These are phyloP conservation scores for Rhamnella rubrinervis DNA, from an alignment of 331 rosid species.

Conservation along the genomic window DNA sequence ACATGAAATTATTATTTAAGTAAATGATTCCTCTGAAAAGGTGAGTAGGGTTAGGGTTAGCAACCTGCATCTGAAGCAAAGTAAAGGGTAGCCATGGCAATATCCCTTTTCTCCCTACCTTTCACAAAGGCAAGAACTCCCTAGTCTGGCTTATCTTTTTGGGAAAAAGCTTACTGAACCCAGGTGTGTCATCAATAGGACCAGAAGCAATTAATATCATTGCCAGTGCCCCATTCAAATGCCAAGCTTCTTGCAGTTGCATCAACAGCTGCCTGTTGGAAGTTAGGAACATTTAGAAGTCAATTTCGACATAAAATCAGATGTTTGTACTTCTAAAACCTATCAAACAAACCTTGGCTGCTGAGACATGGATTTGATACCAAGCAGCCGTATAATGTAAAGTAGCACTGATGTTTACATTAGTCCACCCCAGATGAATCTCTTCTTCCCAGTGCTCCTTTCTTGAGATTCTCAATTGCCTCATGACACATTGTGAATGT, in stretches of 20 bases:
- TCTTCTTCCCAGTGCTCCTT: too few species aligned
- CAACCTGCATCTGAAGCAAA: constrained; percentile 88
- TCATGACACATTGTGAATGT: constrained; percentile 94
- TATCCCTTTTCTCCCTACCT: constrained; percentile 89
- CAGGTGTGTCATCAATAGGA: constrained; percentile 87
- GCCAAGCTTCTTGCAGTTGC: constrained; percentile 93
- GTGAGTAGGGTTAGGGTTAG: constrained; percentile 9
- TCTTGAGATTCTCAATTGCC: constrained; percentile 54
- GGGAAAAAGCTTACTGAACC: constrained; percentile 82
- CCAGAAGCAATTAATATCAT: constrained; percentile 94
- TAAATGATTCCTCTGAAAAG: constrained; percentile 3
- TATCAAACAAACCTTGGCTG: too few species aligned
- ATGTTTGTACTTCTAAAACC: not conserved
- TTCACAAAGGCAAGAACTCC: constrained; percentile 61
- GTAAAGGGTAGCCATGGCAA: constrained; percentile 89
- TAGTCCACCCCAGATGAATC: constrained; percentile 37
- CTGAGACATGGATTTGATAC: too few species aligned
- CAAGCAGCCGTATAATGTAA: too few species aligned
- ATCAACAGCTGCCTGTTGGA: constrained; percentile 87
- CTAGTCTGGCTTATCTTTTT: constrained; percentile 51
- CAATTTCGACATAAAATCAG: constrained; percentile 16
- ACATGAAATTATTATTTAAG: not conserved
- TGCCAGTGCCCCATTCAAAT: constrained; percentile 91
- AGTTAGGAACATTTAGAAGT: not conserved
- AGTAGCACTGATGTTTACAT: too few species aligned